A percentile compares a stretch with the other conserved stretches of the same genome.
Evolutionary conservation across 2,329 filamentous ascomycete genomes (phyloP).

Genomic region (Chrysosporium queenslandicum): DNA sequence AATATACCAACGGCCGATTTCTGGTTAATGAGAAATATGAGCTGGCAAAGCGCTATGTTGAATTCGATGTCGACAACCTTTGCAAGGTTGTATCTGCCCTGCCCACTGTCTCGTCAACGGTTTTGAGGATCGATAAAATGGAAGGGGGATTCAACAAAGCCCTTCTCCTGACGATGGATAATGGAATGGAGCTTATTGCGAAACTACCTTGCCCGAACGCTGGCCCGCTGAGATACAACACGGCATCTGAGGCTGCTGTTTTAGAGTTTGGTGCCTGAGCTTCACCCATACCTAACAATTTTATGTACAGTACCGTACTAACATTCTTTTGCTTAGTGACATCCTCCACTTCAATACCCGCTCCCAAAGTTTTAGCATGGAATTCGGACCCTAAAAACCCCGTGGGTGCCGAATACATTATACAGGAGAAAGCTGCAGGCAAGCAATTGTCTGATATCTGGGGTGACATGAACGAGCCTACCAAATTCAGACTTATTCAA

Average conservation of each 20-base stretch:
- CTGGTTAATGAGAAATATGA: conserved; percentile 22
- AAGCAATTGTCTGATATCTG: conserved; percentile 20
- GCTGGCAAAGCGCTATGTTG: conserved; percentile 19
- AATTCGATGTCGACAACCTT: conserved; percentile 22
- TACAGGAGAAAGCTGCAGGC: conserved; percentile 20
- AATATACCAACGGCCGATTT: conserved; percentile 25
- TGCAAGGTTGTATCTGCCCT: conserved; percentile 19
- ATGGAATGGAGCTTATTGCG: conserved; percentile 26
- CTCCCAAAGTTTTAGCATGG: conserved; percentile 16
- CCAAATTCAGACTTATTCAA: not conserved
- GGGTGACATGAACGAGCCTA: not conserved
- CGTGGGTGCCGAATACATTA: conserved; percentile 18
- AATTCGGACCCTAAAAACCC: conserved; percentile 12
- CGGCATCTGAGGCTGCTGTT: conserved; percentile 26
- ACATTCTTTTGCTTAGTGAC: no score
- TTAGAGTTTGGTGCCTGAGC: conserved; percentile 21
- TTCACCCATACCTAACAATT: not conserved
- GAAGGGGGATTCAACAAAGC: conserved; percentile 29
- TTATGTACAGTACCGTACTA: not conserved
- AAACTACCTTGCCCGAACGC: conserved; percentile 27
- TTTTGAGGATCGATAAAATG: conserved; percentile 20
- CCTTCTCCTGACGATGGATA: conserved; percentile 22
- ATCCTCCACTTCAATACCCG: conserved; percentile 13
- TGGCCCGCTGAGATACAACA: conserved; percentile 23
- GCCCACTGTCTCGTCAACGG: conserved; percentile 6